Conservation (phyloP, 306 rosid species). For the Prunus armeniaca region DNA sequence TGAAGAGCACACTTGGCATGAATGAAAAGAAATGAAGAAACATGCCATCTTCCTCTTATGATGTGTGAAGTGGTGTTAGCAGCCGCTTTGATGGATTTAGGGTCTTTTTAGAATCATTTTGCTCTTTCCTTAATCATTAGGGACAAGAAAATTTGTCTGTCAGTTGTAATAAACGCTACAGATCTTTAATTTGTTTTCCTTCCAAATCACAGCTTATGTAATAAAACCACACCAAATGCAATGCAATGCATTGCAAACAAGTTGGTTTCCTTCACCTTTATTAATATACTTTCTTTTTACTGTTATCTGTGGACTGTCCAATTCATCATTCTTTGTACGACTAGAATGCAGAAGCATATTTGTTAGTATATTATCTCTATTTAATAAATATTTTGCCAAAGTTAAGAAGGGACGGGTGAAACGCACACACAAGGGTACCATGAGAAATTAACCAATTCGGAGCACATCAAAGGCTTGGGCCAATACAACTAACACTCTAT, state of each 20-base stretch:
- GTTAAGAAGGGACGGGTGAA: too few relatives aligned
- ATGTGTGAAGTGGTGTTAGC: background rate
- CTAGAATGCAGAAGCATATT: too few relatives aligned
- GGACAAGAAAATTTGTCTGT: conserved; percentile 23
- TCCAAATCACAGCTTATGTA: background rate
- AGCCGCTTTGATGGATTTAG: background rate
- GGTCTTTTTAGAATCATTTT: conserved; percentile 1
- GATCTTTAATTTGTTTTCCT: background rate
- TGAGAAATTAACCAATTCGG: too few relatives aligned
- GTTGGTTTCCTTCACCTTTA: background rate
- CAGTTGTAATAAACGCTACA: conserved; percentile 22
- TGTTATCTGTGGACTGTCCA: too few relatives aligned
- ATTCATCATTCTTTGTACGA: too few relatives aligned
- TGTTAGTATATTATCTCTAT: too few relatives aligned
- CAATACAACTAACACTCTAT: too few relatives aligned
- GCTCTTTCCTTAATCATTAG: conserved; percentile 25
- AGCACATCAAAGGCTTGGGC: too few relatives aligned
- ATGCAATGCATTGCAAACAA: background rate
- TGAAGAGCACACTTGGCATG: conserved; percentile 65
- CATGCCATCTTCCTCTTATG: background rate
- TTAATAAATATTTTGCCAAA: too few relatives aligned
- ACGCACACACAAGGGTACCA: too few relatives aligned
- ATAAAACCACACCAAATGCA: background rate
- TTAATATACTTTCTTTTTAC: background rate
- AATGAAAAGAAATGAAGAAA: conserved; percentile 30